phyloP scores from a whole-genome alignment of 208 protist genomes.

The Blastocrithidia nonstop region DNA sequence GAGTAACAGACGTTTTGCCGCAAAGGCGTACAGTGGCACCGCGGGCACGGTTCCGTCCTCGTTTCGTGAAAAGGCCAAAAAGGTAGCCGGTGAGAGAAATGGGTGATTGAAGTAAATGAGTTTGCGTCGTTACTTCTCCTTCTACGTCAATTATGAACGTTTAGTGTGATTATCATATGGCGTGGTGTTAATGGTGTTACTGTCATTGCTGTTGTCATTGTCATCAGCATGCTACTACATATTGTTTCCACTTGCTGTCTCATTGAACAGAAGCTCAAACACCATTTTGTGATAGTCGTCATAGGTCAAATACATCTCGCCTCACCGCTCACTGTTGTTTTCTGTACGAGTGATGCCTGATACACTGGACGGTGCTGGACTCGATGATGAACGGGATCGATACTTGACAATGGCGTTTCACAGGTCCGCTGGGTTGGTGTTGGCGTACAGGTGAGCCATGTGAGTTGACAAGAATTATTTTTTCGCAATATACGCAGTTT shows the following conservation, averaged over 20 bases:
- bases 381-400: constrained; percentile 8
- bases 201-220: constrained; percentile 6
- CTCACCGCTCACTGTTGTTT: constrained; percentile 14
- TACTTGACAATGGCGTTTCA: constrained; percentile 70
- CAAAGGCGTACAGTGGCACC: constrained; percentile 72
- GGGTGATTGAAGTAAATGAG: constrained; percentile 69
- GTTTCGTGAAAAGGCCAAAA: constrained; percentile 52
- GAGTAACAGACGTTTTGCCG: constrained; percentile 63
- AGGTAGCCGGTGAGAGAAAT: constrained; percentile 73
- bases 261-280: constrained; percentile 57
- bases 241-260: constrained; percentile 32
- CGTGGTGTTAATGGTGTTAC: not conserved
- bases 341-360: not conserved
- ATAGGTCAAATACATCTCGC: constrained; percentile 50
- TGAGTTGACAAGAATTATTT: constrained; percentile 26
- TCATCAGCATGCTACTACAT: no score
- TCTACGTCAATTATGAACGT: constrained; percentile 4
- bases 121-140: constrained; percentile 17
- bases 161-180: not conserved
- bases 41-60: constrained; percentile 38
- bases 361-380: not conserved
- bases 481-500: constrained; percentile 23
- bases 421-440: constrained; percentile 52
- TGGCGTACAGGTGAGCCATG: constrained; percentile 27
- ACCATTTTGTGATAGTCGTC: constrained; percentile 49